phyloP scores from a whole-genome alignment of 257 asterid species.

The Verbena officinalis region DNA sequence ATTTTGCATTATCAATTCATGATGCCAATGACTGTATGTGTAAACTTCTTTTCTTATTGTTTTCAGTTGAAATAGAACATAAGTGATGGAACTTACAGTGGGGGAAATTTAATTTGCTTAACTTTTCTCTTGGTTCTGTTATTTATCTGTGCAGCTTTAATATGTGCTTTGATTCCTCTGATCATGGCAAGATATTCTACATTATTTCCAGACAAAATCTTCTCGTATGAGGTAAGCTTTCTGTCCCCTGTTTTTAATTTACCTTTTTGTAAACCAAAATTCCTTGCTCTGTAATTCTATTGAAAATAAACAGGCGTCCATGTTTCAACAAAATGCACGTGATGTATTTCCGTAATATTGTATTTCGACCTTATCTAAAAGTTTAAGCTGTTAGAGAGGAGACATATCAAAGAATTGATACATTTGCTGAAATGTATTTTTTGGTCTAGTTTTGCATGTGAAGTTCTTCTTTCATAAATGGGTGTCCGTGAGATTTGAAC shows the following conservation, averaged over 20 bases:
- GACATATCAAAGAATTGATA: too few species aligned
- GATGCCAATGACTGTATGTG: conserved; percentile 75
- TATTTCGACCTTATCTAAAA: too few species aligned
- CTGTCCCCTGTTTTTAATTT: not conserved
- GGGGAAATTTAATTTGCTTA: conserved; percentile 22
- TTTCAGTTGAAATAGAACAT: conserved; percentile 15
- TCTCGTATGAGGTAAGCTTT: conserved; percentile 69
- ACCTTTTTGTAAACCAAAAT: not conserved
- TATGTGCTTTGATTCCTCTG: conserved; percentile 84
- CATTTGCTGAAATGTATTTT: too few species aligned
- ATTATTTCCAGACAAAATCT: conserved; percentile 76
- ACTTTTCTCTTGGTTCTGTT: conserved; percentile 30
- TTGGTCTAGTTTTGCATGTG: too few species aligned
- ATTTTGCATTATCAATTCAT: conserved; percentile 63
- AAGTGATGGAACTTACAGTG: conserved; percentile 16
- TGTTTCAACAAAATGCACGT: not conserved
- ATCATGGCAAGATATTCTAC: conserved; percentile 83
- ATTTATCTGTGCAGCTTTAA: conserved; percentile 60
- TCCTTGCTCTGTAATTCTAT: not conserved
- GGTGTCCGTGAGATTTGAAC: too few species aligned
- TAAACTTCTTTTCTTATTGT: conserved; percentile 28
- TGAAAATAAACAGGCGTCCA: not conserved
- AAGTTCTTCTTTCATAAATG: too few species aligned
- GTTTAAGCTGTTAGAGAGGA: too few species aligned
- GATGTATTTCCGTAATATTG: not conserved